Evolutionary conservation across 768 basidiomycete genomes (phyloP).

Genomic region (Tephrocybe rancida): DNA sequence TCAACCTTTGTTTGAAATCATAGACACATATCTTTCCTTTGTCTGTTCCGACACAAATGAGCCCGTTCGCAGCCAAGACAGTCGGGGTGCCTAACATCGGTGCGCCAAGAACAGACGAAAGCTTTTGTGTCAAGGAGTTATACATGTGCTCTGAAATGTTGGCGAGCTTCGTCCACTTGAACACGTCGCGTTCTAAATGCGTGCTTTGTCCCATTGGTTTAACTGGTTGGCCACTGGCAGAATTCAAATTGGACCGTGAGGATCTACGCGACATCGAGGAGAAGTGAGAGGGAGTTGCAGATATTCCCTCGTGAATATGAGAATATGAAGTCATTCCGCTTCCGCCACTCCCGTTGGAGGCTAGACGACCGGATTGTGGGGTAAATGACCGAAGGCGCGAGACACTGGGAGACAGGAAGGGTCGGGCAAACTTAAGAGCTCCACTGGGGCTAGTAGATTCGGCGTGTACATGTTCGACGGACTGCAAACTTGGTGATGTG

Average conservation of each 20-base stretch:
- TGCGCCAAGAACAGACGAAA: conserved; percentile 61
- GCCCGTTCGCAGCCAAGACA: conserved; percentile 80
- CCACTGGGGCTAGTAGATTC: conserved; percentile 36
- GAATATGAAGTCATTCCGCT: conserved; percentile 46
- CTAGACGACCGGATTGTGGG: conserved; percentile 45
- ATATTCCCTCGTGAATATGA: conserved; percentile 42
- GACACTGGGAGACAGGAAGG: conserved; percentile 73
- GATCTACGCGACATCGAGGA: conserved; percentile 73
- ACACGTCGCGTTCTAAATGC: conserved; percentile 53
- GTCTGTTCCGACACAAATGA: conserved; percentile 88
- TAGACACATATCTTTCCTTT: conserved; percentile 80
- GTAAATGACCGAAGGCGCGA: conserved; percentile 79
- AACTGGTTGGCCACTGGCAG: conserved; percentile 25
- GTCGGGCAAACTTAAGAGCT: conserved; percentile 45
- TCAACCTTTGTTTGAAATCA: conserved; percentile 87
- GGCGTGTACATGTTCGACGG: conserved; percentile 40
- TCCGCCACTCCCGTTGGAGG: conserved; percentile 43
- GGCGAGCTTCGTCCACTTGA: conserved; percentile 76
- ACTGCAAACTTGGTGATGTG: conserved; percentile 35
- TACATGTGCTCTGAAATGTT: conserved; percentile 61
- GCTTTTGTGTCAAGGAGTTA: conserved; percentile 55
- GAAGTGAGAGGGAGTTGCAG: conserved; percentile 65
- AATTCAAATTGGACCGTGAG: conserved; percentile 53
- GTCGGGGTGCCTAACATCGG: conserved; percentile 68
- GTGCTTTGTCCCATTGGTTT: conserved; percentile 17